A percentile compares a stretch with the other conserved stretches of the same genome.
Evolutionary conservation across 805 yeast genomes (phyloP).

Genomic region (Nakazawaea peltata): DNA sequence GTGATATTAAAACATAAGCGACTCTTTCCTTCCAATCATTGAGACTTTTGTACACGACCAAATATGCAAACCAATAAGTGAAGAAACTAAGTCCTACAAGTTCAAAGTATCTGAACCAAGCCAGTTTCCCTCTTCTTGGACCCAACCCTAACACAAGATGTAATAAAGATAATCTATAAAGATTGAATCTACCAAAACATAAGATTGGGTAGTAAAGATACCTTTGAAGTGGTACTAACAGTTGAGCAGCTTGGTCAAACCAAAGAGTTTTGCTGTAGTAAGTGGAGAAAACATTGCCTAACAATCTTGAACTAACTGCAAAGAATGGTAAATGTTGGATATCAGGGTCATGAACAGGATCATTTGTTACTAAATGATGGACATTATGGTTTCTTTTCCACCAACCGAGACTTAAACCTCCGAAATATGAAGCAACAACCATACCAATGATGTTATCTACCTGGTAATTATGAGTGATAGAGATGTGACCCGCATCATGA

Average conservation of each 20-base stretch:
- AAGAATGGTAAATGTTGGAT: constrained; percentile 90
- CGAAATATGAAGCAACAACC: constrained; percentile 66
- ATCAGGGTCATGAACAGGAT: constrained; percentile 91
- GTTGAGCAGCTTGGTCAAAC: constrained; percentile 60
- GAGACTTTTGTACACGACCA: constrained; percentile 42
- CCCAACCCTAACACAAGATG: constrained; percentile 71
- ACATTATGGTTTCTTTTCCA: constrained; percentile 93
- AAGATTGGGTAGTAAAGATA: constrained; percentile 72
- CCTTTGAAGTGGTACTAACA: constrained; percentile 55
- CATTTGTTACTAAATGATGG: constrained; percentile 88
- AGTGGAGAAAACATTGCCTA: constrained; percentile 68
- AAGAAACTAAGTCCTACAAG: constrained; percentile 61
- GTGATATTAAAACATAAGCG: constrained; percentile 62
- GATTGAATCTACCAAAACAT: constrained; percentile 77
- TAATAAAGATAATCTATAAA: constrained; percentile 75
- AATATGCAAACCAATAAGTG: constrained; percentile 76
- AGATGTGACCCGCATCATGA: constrained; percentile 85
- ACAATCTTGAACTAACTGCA: constrained; percentile 69
- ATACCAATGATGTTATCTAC: constrained; percentile 70
- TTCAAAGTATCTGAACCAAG: constrained; percentile 80
- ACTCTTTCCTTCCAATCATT: constrained; percentile 47
- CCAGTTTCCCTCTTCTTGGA: constrained; percentile 74
- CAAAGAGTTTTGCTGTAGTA: constrained; percentile 62
- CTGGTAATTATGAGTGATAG: constrained; percentile 75
- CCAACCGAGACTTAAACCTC: constrained; percentile 91